Conservation (phyloP, 1,284 basidiomycete species). For the Rhizoctonia solani region DNA sequence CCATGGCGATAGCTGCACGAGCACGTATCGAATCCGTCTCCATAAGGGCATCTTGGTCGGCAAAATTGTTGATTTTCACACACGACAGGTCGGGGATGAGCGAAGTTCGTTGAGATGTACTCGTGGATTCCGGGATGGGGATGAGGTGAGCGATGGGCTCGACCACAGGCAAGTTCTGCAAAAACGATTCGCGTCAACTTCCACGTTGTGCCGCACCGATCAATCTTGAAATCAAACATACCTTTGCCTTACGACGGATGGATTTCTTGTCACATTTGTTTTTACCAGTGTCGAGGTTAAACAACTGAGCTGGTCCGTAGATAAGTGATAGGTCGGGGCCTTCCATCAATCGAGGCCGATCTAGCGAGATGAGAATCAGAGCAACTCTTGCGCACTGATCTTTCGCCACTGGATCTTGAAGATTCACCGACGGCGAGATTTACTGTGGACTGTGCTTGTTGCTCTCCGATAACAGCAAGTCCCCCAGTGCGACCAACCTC, state of each 20-base stretch:
- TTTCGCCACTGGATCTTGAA: not conserved
- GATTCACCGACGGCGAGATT: not conserved
- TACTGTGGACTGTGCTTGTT: not conserved
- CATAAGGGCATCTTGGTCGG: constrained; percentile 18
- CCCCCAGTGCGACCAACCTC: not conserved
- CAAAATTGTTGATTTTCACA: not conserved
- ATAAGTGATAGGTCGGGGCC: not conserved
- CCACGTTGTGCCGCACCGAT: not conserved
- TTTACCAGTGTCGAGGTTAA: not conserved
- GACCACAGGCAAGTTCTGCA: not conserved
- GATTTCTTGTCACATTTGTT: not conserved
- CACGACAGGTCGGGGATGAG: not conserved
- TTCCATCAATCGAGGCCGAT: not conserved
- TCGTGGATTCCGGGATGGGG: constrained; percentile 6
- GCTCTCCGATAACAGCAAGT: not conserved
- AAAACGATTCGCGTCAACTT: not conserved
- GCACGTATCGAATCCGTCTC: constrained; percentile 25
- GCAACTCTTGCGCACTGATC: not conserved
- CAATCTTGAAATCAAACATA: not conserved
- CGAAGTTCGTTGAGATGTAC: not conserved
- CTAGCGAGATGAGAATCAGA: not conserved
- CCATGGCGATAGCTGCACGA: constrained; percentile 14
- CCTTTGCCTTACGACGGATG: not conserved
- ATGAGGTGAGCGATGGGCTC: not conserved
- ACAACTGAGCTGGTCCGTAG: not conserved